Percentiles rank a stretch among this genome's conserved stretches.
Conservation (phyloP, 192 early-diverging fungal genomes). For the Funneliformis mosseae region DNA sequence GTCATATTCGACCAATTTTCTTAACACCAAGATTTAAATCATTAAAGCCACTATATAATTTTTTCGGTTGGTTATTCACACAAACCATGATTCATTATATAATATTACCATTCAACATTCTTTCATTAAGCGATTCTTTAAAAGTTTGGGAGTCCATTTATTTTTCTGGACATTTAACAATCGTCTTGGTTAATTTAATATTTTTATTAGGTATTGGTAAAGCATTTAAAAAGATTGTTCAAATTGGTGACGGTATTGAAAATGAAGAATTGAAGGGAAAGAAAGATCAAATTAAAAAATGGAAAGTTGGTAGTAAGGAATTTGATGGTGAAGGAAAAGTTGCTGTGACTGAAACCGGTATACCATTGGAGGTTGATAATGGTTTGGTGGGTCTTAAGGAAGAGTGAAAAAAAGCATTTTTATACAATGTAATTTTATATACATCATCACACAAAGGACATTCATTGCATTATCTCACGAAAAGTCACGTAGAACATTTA, state of each 20-base stretch:
- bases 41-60: conserved; percentile 66
- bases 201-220: conserved; percentile 6
- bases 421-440: too few relatives aligned
- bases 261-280: background rate
- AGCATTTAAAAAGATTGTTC: background rate
- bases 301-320: background rate
- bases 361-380: background rate
- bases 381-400: background rate
- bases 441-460: too few relatives aligned
- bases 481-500: too few relatives aligned
- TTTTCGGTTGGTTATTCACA: conserved; percentile 68
- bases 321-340: background rate
- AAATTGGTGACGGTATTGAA: background rate
- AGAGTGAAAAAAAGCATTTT: background rate
- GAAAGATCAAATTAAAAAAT: background rate
- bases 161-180: conserved; percentile 62
- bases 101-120: conserved; percentile 70
- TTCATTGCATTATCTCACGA: too few relatives aligned
- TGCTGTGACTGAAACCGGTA: background rate
- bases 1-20: conserved; percentile 64
- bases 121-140: conserved; percentile 57
- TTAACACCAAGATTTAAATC: conserved; percentile 39
- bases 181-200: conserved; percentile 36
- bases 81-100: conserved; percentile 69
- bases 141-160: conserved; percentile 63